A percentile compares a stretch with the other conserved stretches of the same genome.
Evolutionary conservation across 129 eudicot species (phyloP).

Genomic region (Tagetes erecta): DNA sequence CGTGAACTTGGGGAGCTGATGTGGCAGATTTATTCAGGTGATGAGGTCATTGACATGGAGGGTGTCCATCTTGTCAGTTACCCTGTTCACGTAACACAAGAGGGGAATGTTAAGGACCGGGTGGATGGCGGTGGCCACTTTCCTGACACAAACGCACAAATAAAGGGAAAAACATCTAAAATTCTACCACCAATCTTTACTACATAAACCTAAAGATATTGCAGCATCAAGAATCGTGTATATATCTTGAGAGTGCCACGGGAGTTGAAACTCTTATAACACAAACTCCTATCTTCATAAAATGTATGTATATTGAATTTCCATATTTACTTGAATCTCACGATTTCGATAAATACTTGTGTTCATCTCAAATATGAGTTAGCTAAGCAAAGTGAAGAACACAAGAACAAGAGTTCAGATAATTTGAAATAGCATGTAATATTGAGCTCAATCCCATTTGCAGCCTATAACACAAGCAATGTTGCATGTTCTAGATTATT

Average conservation of each 20-base stretch:
- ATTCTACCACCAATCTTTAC: conserved; percentile 73
- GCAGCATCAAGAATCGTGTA: neutral
- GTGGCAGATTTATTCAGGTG: conserved; percentile 72
- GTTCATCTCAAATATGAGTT: neutral
- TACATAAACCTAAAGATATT: conserved; percentile 41
- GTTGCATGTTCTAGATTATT: neutral
- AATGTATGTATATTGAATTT: neutral
- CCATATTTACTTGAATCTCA: neutral
- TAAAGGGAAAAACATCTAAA: conserved; percentile 71
- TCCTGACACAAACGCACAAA: conserved; percentile 73
- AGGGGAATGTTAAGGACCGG: conserved; percentile 58
- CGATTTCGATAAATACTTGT: neutral
- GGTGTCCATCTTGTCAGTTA: conserved; percentile 81
- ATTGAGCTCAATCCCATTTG: neutral
- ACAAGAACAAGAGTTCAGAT: neutral
- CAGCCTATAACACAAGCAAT: neutral
- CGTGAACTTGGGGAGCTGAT: conserved; percentile 58
- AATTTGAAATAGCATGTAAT: neutral
- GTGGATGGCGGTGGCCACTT: conserved; percentile 43
- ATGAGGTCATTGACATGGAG: conserved; percentile 74
- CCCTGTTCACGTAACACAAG: conserved; percentile 61
- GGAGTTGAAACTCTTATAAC: conserved; percentile 2
- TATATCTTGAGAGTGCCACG: neutral
- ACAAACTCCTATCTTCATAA: neutral
- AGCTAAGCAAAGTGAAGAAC: neutral